These are phyloP conservation scores for Fomitiporia mediterranea DNA, from an alignment of 1,284 basidiomycete species.

Conservation along the genomic window DNA sequence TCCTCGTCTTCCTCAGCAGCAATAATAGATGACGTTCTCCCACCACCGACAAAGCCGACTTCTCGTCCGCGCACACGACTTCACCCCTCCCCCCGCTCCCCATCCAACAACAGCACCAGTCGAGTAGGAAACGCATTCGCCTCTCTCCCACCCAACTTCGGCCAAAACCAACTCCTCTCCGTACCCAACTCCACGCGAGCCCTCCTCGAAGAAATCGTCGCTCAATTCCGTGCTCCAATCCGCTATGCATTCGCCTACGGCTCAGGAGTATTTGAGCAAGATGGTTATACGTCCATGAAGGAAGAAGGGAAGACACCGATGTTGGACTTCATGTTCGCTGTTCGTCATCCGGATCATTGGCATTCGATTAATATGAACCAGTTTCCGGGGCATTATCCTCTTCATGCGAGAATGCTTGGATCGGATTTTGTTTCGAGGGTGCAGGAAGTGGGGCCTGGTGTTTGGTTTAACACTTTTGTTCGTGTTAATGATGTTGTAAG, in stretches of 20 bases:
- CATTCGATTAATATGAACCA: constrained; percentile 93
- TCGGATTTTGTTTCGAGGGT: constrained; percentile 71
- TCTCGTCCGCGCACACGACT: constrained; percentile 17
- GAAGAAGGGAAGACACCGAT: constrained; percentile 54
- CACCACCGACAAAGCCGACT: constrained; percentile 9
- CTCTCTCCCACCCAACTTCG: constrained; percentile 65
- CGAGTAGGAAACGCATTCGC: constrained; percentile 41
- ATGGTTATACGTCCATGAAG: constrained; percentile 50
- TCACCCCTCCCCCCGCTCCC: constrained; percentile 44
- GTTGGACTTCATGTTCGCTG: constrained; percentile 95
- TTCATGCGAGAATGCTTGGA: constrained; percentile 79
- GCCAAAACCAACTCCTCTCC: constrained; percentile 74
- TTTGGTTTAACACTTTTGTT: constrained; percentile 95
- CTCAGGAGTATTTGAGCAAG: constrained; percentile 89
- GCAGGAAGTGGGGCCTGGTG: constrained; percentile 79
- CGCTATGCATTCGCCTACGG: constrained; percentile 94
- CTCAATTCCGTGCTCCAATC: constrained; percentile 78
- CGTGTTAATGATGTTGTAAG: constrained; percentile 75
- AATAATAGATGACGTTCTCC: not conserved
- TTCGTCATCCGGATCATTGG: constrained; percentile 88
- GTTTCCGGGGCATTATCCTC: constrained; percentile 85
- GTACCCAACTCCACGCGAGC: constrained; percentile 73
- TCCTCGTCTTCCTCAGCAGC: constrained; percentile 10
- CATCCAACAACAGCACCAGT: constrained; percentile 35
- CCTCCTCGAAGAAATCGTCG: constrained; percentile 72